Evolutionary conservation across 306 rosid genomes (phyloP), one percentile per base, ranked within the genome.

Genomic region (Cicer yamashitae): DNA sequence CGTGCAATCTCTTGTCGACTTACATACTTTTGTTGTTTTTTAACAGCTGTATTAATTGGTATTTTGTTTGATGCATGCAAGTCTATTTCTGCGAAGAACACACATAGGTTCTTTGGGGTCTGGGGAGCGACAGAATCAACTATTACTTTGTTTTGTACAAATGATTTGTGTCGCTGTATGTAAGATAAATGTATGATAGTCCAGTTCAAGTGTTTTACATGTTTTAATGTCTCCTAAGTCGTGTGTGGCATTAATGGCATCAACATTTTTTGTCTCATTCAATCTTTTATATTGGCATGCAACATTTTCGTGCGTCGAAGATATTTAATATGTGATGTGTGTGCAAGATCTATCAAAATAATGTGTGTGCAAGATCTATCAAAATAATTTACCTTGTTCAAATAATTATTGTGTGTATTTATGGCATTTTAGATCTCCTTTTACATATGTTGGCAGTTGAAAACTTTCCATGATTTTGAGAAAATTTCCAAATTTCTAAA

Each of bases 81-180:
- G 39, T 61, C 57, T 66, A 30, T 40, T 37, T 76, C 67, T 1
- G 20, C 56, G 0, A 40, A 51, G n/a, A 53, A 58, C 40, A 47
- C 59, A 2, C 1, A 4, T 15, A 22, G 56, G 48, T 74, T 37
- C 8, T 11, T 34, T 7, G 38, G 14, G 47, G 50, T 46, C 12
- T 12, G 57, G 17, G 59, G 57, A 62, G 60, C 9, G 20, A 10
- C 37, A 12, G 58, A 70, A 53, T 70, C 45, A 64, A 48, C 17
- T 61, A 39, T 77, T 57, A 48, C 50, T 82, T 57, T 30, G 52
- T 65, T 70, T 75, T 81, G 38, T 34, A 14, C 38, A 39, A 1
- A 51, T 14, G 15, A 7, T 8, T 63, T 53, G 25, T 37, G 50
- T 77, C 12, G 67, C 37, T 30, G 56, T 71, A 40, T 54, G 40